Conservation (phyloP, 2,329 filamentous ascomycete species). For the Botrytis cinerea region DNA sequence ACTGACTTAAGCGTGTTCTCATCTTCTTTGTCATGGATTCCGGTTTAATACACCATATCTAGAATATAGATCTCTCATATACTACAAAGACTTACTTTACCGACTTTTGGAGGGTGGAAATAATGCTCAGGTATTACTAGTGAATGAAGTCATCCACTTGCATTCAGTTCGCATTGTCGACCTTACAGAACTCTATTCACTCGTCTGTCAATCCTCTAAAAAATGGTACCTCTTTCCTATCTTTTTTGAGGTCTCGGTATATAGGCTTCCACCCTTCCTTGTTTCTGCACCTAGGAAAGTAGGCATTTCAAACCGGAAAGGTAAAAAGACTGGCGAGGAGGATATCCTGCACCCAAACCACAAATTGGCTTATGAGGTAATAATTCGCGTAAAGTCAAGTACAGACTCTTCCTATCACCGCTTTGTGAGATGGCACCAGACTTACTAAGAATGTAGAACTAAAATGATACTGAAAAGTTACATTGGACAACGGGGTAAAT, state of each 20-base stretch:
- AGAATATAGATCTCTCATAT: neutral
- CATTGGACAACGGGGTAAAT: too few relatives aligned
- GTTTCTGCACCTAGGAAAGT: neutral
- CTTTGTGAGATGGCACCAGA: neutral
- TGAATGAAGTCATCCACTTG: neutral
- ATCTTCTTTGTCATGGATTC: too few relatives aligned
- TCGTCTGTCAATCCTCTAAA: neutral
- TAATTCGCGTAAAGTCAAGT: neutral
- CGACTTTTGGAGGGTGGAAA: neutral
- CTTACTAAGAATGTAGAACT: neutral
- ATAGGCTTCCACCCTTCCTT: neutral
- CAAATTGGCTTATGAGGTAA: neutral
- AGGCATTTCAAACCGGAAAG: neutral
- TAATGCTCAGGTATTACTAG: neutral
- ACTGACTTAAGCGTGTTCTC: too few relatives aligned
- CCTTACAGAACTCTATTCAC: neutral
- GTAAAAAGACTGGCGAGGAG: neutral
- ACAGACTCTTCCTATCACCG: rapidly evolving
- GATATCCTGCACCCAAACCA: neutral
- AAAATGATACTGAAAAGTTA: neutral
- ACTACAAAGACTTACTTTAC: neutral
- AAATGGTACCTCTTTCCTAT: rapidly evolving
- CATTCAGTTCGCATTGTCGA: neutral
- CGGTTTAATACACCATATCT: neutral
- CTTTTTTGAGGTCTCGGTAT: neutral